Base-by-base conservation (phyloP, 106 monocot species). In the Allium cepa region DNA sequence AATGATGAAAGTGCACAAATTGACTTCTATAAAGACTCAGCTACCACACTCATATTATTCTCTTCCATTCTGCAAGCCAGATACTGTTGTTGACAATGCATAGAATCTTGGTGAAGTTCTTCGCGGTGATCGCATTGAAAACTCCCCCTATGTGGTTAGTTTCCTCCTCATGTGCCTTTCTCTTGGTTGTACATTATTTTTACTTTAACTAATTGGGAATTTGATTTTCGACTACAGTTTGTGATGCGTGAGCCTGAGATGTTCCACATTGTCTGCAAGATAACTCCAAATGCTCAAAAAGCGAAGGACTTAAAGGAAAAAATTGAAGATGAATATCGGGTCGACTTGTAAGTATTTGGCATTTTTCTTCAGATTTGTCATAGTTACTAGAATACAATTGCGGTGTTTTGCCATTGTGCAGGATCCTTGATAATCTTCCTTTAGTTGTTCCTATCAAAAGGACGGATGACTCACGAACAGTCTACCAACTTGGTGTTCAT, bases 101-200 rank as follows among this genome's bases (percentile, higher is more conserved):
- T 90, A 99, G 62, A 99, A 99, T 77, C 97, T 99, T 26, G 97
- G 97, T 10, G 97, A 99, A 81, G 92, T 99, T 75, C 86, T 99
- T 66, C 92, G 92, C 50, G 97, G 97, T 58, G 97, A 99, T 73
- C 82, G 97, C 59, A 99, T 99, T 73, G 97, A 99, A 73, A 99
- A 99, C 64, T 99, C 97, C 59, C 89, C 97, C 27, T 99, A 92
- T 63, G 77, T 78, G 77, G 97, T 99, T 72, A 79, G 85, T 45
- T 51, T 15, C 56, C 50, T 50, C 68, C 50, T 56, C 49, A 26
- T 59, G 50, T 57, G 17, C 17, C 28, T 17, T 45, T 49, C 27
- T 12, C 8, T 60, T 49, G 67, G 26, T 70, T 50, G 9, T 48
- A 7, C 15, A 9, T 36, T 60, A 46, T 13, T 53, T 49, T 17